A percentile compares a stretch with the other conserved stretches of the same genome.
Evolutionary conservation across 768 basidiomycete genomes (phyloP).

Genomic region (Psilocybe subaeruginosa): DNA sequence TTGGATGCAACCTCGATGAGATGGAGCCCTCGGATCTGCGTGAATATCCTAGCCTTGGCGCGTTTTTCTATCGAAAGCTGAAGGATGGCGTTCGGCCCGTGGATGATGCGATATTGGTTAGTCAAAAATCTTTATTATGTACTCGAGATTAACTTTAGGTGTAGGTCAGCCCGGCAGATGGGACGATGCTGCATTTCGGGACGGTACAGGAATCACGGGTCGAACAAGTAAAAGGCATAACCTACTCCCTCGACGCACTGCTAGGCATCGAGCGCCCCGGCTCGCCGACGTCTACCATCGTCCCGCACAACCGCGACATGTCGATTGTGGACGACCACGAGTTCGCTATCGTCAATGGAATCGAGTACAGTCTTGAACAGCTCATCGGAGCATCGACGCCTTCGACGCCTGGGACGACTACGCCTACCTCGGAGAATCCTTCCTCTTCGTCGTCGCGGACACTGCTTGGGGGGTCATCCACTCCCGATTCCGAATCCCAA

Average conservation of each 20-base stretch:
- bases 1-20: constrained; percentile 94
- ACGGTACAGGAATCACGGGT: constrained; percentile 77
- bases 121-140: constrained; percentile 19
- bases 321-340: constrained; percentile 80
- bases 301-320: constrained; percentile 49
- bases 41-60: constrained; percentile 86
- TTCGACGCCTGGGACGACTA: constrained; percentile 41
- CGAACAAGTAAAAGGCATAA: constrained; percentile 97
- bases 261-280: constrained; percentile 73
- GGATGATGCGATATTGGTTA: constrained; percentile 71
- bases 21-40: constrained; percentile 78
- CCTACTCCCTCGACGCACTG: constrained; percentile 93
- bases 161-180: constrained; percentile 94
- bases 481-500: constrained; percentile 5
- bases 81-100: constrained; percentile 84
- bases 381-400: constrained; percentile 70
- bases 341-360: constrained; percentile 97
- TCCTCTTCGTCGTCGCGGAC: constrained; percentile 10
- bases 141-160: constrained; percentile 4
- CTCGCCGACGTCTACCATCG: constrained; percentile 40
- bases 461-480: background rate
- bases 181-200: constrained; percentile 90
- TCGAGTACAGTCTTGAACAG: constrained; percentile 91
- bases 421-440: constrained; percentile 33
- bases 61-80: constrained; percentile 92